Evolutionary conservation across 2,329 filamentous ascomycete species (phyloP).

Genomic region (Neopestalotiopsis rosae): DNA sequence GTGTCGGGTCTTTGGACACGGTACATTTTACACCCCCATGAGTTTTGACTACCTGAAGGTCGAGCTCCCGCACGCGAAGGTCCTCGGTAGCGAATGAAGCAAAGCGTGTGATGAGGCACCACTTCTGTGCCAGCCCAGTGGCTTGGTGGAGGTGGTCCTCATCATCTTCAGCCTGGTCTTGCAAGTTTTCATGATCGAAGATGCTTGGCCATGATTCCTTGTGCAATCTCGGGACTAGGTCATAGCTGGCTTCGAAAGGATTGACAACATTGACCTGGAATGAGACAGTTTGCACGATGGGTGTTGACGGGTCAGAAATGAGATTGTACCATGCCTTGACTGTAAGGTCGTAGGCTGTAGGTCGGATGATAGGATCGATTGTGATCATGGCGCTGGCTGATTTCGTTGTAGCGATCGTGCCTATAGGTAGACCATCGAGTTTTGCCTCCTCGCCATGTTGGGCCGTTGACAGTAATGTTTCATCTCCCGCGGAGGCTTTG

Average conservation of each 20-base stretch:
- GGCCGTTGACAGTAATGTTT: constrained; percentile 38
- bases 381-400: constrained; percentile 50
- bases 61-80: constrained; percentile 66
- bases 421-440: constrained; percentile 48
- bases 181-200: constrained; percentile 67
- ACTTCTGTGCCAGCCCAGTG: constrained; percentile 77
- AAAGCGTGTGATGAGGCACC: constrained; percentile 76
- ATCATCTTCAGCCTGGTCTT: constrained; percentile 38
- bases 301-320: constrained; percentile 78
- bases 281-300: constrained; percentile 74
- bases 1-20: constrained; percentile 43
- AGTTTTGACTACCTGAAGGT: constrained; percentile 64
- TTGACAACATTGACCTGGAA: constrained; percentile 76
- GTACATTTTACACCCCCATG: constrained; percentile 67
- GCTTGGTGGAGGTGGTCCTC: constrained; percentile 37
- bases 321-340: constrained; percentile 80
- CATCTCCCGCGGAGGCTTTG: constrained; percentile 43
- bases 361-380: constrained; percentile 56
- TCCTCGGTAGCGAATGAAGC: constrained; percentile 81
- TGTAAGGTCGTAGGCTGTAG: constrained; percentile 68
- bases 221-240: constrained; percentile 81
- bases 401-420: constrained; percentile 52
- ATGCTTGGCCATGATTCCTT: constrained; percentile 84
- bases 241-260: constrained; percentile 92
- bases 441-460: constrained; percentile 46